Evolutionary conservation across 352 stramenopile genomes (phyloP).

Genomic region (Pythium plurisporium): DNA sequence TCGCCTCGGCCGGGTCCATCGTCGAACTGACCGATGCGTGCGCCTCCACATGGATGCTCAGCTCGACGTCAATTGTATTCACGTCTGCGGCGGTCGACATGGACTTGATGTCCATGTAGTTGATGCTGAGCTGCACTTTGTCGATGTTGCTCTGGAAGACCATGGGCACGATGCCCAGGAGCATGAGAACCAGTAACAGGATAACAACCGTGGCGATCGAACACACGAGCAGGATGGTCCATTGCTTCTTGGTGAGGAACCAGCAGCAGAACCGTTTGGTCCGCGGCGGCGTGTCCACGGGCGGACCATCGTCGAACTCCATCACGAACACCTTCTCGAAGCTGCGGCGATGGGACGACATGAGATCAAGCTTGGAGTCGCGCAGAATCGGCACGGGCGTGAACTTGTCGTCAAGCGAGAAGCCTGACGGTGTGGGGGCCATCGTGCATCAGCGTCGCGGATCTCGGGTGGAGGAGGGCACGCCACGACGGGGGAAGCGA

Average conservation of each 20-base stretch:
- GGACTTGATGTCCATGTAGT: conserved; percentile 22
- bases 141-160: conserved; percentile 18
- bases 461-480: no score
- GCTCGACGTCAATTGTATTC: conserved; percentile 14
- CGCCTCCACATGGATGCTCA: conserved; percentile 16
- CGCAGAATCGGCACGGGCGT: not conserved
- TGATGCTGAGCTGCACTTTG: conserved; percentile 14
- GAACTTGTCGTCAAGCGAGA: not conserved
- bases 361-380: not conserved
- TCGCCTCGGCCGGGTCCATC: conserved; percentile 3
- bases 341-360: not conserved
- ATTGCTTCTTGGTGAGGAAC: conserved; percentile 12
- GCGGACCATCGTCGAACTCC: not conserved
- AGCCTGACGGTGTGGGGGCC: no score
- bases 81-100: not conserved
- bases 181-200: conserved; percentile 5
- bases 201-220: not conserved
- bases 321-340: conserved; percentile 8
- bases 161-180: conserved; percentile 7
- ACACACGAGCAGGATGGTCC: not conserved
- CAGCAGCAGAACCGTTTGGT: conserved; percentile 17
- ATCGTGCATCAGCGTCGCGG: not conserved
- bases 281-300: not conserved
- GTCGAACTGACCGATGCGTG: conserved; percentile 2
- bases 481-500: no score